Evolutionary conservation across 371 early-diverging fungal genomes (phyloP).

Genomic region (Apophysomyces elegans): DNA sequence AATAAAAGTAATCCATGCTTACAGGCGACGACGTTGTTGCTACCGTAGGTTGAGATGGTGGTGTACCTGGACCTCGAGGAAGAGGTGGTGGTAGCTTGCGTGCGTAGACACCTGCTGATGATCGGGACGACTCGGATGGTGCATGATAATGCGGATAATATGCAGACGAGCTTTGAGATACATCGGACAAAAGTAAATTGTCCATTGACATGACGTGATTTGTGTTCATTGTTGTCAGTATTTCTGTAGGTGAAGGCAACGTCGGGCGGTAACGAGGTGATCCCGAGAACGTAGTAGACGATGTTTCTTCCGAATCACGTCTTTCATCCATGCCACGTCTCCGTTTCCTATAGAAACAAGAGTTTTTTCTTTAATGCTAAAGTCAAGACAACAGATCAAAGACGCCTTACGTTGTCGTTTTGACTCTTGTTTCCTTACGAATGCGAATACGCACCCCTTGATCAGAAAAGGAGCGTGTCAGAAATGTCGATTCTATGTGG

Average conservation of each 20-base stretch:
- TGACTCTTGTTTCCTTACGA: conserved; percentile 34
- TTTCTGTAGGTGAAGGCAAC: not conserved
- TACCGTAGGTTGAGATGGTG: not conserved
- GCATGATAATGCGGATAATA: conserved; percentile 9
- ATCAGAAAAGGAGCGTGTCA: conserved; percentile 36
- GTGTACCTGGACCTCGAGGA: not conserved
- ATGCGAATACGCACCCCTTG: conserved; percentile 36
- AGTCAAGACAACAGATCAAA: not conserved
- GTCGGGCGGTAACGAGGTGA: conserved; percentile 1
- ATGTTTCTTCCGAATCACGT: conserved; percentile 3
- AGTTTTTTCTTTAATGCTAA: not conserved
- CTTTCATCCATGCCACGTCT: not conserved
- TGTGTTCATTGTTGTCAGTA: conserved; percentile 10
- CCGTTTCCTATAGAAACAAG: not conserved
- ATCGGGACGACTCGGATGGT: conserved; percentile 2
- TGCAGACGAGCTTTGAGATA: not conserved
- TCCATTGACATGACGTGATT: conserved; percentile 12
- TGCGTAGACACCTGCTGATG: not conserved
- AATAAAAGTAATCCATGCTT: conserved; percentile 2
- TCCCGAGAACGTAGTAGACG: conserved; percentile 1
- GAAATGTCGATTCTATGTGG: conserved; percentile 27
- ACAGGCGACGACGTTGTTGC: not conserved
- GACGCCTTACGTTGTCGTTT: conserved; percentile 18
- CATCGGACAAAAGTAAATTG: not conserved
- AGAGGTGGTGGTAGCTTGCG: conserved; percentile 1